These are phyloP conservation scores for Fusarium xyrophilum DNA, from an alignment of 2,329 filamentous ascomycete species.

Conservation along the genomic window DNA sequence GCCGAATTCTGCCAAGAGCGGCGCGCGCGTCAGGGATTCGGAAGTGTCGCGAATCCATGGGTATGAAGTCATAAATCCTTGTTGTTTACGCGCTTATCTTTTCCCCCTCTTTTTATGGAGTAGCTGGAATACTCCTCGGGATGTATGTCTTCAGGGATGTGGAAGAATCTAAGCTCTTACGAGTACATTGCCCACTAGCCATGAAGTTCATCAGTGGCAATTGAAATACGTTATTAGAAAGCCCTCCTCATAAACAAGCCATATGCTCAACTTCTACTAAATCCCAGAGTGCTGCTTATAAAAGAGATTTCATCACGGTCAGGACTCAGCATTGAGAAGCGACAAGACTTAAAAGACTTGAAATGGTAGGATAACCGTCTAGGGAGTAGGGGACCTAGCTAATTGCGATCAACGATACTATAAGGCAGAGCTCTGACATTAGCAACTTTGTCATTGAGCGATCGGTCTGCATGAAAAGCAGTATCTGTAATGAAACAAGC, in stretches of 20 bases:
- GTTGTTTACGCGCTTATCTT: no score
- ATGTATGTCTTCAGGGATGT: accelerated
- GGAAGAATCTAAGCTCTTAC: background rate
- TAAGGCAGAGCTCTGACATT: no score
- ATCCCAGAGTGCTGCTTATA: no score
- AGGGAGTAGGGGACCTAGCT: background rate
- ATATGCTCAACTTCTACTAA: no score
- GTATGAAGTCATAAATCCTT: background rate
- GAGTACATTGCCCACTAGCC: background rate
- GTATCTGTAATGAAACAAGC: no score
- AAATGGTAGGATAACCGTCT: no score
- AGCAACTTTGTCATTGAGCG: background rate
- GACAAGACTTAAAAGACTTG: no score
- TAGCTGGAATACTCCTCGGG: background rate
- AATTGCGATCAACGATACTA: background rate
- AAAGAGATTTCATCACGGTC: no score
- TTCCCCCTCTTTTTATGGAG: accelerated
- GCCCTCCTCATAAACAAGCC: background rate
- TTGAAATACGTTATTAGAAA: background rate
- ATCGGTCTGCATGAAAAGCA: background rate
- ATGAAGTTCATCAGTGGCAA: background rate
- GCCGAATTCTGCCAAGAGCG: background rate
- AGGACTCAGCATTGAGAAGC: no score
- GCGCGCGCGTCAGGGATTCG: background rate
- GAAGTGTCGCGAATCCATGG: background rate